Percentiles rank a stretch among this genome's conserved stretches.
Evolutionary conservation across 306 rosid species (phyloP).

Genomic region (Vigna mungo): DNA sequence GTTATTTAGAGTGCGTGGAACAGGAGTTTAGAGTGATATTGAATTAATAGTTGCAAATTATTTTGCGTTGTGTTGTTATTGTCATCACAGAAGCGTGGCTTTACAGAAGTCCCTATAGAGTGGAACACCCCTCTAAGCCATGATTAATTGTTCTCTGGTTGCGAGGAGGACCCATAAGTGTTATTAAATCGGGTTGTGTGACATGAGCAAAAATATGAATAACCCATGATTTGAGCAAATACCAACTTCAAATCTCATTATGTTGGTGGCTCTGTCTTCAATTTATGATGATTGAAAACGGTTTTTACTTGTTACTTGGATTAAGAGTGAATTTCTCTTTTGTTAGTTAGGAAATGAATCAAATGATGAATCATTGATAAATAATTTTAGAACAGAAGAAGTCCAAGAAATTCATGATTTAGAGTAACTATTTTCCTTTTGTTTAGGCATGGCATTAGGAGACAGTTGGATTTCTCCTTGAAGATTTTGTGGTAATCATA

Average conservation of each 20-base stretch:
- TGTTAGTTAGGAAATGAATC: no score
- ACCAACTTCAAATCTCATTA: no score
- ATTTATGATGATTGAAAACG: background rate
- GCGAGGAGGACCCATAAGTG: constrained; percentile 96
- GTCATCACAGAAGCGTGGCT: constrained; percentile 88
- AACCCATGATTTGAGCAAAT: background rate
- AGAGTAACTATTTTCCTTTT: constrained; percentile 9
- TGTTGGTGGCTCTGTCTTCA: background rate
- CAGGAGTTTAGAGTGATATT: constrained; percentile 5
- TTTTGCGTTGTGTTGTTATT: background rate
- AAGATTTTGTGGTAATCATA: constrained; percentile 80
- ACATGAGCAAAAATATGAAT: background rate
- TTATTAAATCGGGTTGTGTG: background rate
- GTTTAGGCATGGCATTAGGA: constrained; percentile 87
- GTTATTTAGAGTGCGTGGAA: background rate
- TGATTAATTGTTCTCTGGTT: constrained; percentile 97
- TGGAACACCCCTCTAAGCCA: constrained; percentile 76
- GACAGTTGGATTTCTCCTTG: constrained; percentile 95
- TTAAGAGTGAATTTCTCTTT: constrained; percentile 2
- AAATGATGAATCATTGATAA: background rate
- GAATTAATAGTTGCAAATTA: background rate
- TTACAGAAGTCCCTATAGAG: constrained; percentile 83
- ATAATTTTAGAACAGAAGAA: constrained; percentile 1
- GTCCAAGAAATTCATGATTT: constrained; percentile 11
- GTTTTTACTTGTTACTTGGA: constrained; percentile 1